phyloP scores from a whole-genome alignment of 768 basidiomycete genomes.

The Coprinellus micaceus region DNA sequence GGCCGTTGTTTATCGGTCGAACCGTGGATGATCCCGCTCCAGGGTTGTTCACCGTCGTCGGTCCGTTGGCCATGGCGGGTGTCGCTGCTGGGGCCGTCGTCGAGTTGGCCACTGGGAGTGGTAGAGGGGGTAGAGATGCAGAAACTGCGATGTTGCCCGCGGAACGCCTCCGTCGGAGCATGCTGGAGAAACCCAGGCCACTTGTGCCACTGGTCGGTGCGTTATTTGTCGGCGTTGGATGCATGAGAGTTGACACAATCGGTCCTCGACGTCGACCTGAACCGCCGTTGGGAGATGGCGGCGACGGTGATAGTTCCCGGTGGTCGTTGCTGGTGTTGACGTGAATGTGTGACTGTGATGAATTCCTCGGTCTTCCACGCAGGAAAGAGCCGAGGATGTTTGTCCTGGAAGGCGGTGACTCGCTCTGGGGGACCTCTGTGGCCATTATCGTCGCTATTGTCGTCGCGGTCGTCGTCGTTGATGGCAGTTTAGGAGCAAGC shows the following conservation, averaged over 20 bases:
- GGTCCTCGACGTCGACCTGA: slow-evolving; percentile 26
- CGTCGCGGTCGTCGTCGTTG: slow-evolving; percentile 29
- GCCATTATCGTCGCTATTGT: slow-evolving; percentile 27
- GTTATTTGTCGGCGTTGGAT: slow-evolving; percentile 23
- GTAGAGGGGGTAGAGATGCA: slow-evolving; percentile 18
- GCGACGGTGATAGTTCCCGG: slow-evolving; percentile 44
- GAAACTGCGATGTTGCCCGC: slow-evolving; percentile 47
- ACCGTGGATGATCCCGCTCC: slow-evolving; percentile 10
- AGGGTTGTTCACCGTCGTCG: slow-evolving; percentile 2
- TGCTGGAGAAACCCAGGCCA: slow-evolving; percentile 51
- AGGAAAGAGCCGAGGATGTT: slow-evolving; percentile 74
- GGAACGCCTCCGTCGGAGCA: slow-evolving; percentile 66
- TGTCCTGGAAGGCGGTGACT: slow-evolving; percentile 46
- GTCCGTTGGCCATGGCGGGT: not conserved
- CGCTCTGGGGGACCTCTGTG: slow-evolving; percentile 14
- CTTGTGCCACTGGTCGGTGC: slow-evolving; percentile 15
- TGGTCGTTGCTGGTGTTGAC: slow-evolving; percentile 33
- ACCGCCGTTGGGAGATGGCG: slow-evolving; percentile 32
- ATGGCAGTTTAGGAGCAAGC: slow-evolving; percentile 11
- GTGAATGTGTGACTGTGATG: slow-evolving; percentile 55
- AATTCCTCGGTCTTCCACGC: slow-evolving; percentile 64
- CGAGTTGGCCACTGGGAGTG: slow-evolving; percentile 19
- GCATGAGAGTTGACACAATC: slow-evolving; percentile 27
- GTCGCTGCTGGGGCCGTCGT: slow-evolving; percentile 21
- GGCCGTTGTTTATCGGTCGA: slow-evolving; percentile 10